A percentile compares a stretch with the other conserved stretches of the same genome.
Evolutionary conservation across 768 basidiomycete species (phyloP).

Genomic region (Galerina marginata): DNA sequence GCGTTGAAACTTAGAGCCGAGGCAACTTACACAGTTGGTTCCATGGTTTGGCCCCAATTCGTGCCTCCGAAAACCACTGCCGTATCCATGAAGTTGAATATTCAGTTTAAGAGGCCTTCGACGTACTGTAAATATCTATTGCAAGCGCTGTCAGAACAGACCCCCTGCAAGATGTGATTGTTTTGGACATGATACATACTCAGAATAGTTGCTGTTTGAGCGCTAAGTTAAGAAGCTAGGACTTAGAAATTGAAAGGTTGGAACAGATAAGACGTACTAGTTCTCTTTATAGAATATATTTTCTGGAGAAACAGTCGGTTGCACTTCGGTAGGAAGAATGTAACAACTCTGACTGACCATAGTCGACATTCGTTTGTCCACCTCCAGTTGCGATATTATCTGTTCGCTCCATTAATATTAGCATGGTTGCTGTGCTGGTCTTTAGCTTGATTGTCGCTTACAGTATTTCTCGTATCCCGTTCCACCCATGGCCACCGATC

Average conservation of each 20-base stretch:
- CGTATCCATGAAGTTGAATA: no score
- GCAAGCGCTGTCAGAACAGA: slow-evolving; percentile 12
- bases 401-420: not conserved
- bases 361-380: slow-evolving; percentile 42
- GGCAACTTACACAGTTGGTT: slow-evolving; percentile 51
- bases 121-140: slow-evolving; percentile 53
- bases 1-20: no score
- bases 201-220: slow-evolving; percentile 56
- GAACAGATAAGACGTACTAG: slow-evolving; percentile 38
- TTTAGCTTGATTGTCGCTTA: slow-evolving; percentile 11
- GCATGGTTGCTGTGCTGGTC: no score
- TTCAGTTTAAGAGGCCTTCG: not conserved
- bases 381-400: slow-evolving; percentile 38
- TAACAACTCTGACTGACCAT: slow-evolving; percentile 32
- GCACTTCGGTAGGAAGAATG: not conserved
- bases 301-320: slow-evolving; percentile 32
- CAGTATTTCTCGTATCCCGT: slow-evolving; percentile 59
- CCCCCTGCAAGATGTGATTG: slow-evolving; percentile 1
- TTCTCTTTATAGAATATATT: slow-evolving; percentile 59
- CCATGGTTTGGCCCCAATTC: slow-evolving; percentile 64
- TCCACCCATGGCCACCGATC: slow-evolving; percentile 43
- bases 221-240: slow-evolving; percentile 24
- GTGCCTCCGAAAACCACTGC: slow-evolving; percentile 67
- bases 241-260: not conserved
- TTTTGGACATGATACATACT: slow-evolving; percentile 35